Conservation (phyloP, 1,284 basidiomycete genomes). For the Cronartium ribicola region DNA sequence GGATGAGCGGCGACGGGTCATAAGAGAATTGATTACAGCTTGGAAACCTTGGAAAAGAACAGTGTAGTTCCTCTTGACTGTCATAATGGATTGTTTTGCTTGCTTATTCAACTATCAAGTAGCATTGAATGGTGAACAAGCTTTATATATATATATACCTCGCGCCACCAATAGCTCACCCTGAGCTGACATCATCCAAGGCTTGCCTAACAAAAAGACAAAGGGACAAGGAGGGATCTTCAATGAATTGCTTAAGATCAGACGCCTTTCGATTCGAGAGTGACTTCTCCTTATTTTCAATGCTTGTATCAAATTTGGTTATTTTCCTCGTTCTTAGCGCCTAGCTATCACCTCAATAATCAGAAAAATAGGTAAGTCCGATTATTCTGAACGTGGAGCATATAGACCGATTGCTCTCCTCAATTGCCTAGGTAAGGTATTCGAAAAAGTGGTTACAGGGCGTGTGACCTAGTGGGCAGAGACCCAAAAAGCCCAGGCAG, state of each 20-base stretch:
- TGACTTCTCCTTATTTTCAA: neutral
- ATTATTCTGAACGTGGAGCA: neutral
- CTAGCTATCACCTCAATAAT: neutral
- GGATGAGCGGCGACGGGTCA: no score
- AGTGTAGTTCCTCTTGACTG: no score
- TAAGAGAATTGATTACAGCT: no score
- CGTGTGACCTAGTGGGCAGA: conserved; percentile 6
- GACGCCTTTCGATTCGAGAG: no score
- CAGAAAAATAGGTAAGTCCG: neutral
- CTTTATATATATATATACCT: no score
- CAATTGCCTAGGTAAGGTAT: conserved; percentile 1
- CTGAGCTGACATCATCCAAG: neutral
- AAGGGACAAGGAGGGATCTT: neutral
- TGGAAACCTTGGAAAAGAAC: no score
- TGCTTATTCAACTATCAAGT: no score
- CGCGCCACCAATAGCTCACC: no score
- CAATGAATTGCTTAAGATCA: neutral
- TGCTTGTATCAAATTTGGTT: neutral
- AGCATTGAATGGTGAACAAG: no score
- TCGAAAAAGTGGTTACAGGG: neutral
- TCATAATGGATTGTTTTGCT: no score
- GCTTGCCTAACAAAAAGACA: neutral
- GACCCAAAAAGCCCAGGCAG: neutral
- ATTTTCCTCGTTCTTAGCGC: neutral
- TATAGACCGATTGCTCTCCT: conserved; percentile 15